Evolutionary conservation across 495 filamentous ascomycete species (phyloP).

Genomic region (Penicillium ochrochloron): DNA sequence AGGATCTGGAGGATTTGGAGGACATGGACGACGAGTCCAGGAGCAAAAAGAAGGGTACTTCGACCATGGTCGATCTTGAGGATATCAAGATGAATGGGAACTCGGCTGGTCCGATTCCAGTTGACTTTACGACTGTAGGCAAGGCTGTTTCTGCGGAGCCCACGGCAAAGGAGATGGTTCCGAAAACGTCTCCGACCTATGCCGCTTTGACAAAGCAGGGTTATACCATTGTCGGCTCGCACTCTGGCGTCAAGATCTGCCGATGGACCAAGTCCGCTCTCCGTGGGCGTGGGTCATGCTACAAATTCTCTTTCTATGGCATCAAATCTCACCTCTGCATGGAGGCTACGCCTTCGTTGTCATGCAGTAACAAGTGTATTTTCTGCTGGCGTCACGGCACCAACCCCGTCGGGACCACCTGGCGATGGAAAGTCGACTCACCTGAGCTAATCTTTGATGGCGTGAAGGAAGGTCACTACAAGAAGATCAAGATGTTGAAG

Average conservation of each 20-base stretch:
- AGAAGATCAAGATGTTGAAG: slow-evolving; percentile 96
- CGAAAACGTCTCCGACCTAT: slow-evolving; percentile 85
- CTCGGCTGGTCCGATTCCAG: slow-evolving; percentile 61
- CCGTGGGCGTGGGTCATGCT: slow-evolving; percentile 93
- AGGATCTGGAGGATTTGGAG: slow-evolving; percentile 58
- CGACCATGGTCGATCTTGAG: slow-evolving; percentile 74
- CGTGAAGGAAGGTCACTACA: slow-evolving; percentile 88
- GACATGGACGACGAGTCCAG: slow-evolving; percentile 35
- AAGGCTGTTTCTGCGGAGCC: slow-evolving; percentile 44
- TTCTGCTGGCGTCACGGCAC: slow-evolving; percentile 99
- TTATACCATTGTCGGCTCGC: slow-evolving; percentile 91
- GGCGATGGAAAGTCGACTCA: slow-evolving; percentile 93
- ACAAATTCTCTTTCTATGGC: slow-evolving; percentile 96
- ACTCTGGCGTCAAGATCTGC: slow-evolving; percentile 96
- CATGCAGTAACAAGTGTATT: slow-evolving; percentile 97
- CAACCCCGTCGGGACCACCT: slow-evolving; percentile 93
- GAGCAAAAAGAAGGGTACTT: slow-evolving; percentile 44
- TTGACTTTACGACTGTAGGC: slow-evolving; percentile 83
- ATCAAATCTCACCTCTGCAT: slow-evolving; percentile 96
- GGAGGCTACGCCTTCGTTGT: slow-evolving; percentile 94
- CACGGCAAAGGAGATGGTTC: slow-evolving; percentile 85
- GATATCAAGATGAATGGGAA: slow-evolving; percentile 70
- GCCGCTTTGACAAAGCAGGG: slow-evolving; percentile 91
- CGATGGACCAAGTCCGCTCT: slow-evolving; percentile 98
- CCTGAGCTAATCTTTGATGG: slow-evolving; percentile 87